Percentiles rank a stretch among this genome's conserved stretches.
Conservation (phyloP, 108 stramenopile species). For the Skeletonema grethae region DNA sequence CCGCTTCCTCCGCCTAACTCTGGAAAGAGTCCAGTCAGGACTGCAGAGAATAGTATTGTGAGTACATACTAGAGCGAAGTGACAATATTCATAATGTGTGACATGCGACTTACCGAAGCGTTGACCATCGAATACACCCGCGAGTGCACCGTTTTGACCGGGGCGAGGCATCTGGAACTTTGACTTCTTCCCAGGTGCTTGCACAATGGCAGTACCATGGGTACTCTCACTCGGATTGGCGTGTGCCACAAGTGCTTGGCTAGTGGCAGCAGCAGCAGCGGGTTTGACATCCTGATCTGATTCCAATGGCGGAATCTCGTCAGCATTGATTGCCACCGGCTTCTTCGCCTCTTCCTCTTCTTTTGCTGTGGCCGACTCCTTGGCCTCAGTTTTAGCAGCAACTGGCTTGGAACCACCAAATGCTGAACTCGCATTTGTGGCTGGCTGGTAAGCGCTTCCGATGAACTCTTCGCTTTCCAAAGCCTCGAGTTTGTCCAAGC, state of each 20-base stretch:
- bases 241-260: constrained; percentile 12
- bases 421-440: constrained; percentile 9
- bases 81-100: too few relatives aligned
- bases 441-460: constrained; percentile 21
- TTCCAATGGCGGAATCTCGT: constrained; percentile 4
- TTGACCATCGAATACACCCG: constrained; percentile 45
- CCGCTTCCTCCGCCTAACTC: constrained; percentile 69
- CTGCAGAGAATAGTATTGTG: not conserved
- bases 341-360: not conserved
- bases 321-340: constrained; percentile 1
- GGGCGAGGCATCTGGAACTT: constrained; percentile 55
- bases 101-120: not conserved
- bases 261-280: constrained; percentile 2
- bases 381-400: not conserved
- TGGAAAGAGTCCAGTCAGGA: constrained; percentile 65
- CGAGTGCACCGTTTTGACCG: constrained; percentile 49
- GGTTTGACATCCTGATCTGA: not conserved
- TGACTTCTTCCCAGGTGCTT: constrained; percentile 21
- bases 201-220: constrained; percentile 8
- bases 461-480: constrained; percentile 24
- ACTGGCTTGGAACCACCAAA: constrained; percentile 18
- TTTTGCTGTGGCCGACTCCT: constrained; percentile 22
- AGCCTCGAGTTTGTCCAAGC: constrained; percentile 10
- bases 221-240: not conserved
- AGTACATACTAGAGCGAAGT: too few relatives aligned